Evolutionary conservation across 305 asterid species (phyloP).

Genomic region (Petunia hybrid): DNA sequence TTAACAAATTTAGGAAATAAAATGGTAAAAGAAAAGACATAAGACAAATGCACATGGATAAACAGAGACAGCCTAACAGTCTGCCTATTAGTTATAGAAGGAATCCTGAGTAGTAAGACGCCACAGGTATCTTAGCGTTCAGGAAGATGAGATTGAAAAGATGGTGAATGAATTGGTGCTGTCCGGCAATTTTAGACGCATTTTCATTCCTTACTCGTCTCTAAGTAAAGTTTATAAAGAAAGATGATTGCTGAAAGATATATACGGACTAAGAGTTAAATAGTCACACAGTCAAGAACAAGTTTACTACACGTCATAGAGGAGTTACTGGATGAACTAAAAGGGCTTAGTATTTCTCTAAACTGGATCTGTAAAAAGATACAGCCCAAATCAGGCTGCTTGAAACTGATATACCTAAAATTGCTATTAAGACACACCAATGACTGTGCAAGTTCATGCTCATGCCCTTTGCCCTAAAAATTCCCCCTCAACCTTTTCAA

Average conservation of each 20-base stretch:
- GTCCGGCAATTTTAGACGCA: too few relatives aligned
- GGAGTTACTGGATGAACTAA: conserved; percentile 14
- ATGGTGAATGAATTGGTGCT: too few relatives aligned
- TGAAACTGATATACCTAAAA: conserved; percentile 17
- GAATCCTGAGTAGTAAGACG: background rate
- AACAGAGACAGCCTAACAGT: background rate
- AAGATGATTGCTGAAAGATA: background rate
- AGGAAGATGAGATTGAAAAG: too few relatives aligned
- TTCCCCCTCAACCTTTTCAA: background rate
- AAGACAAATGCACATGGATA: conserved; percentile 25
- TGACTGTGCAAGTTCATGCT: background rate
- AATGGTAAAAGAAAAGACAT: background rate
- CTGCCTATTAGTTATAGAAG: background rate
- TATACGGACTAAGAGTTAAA: background rate
- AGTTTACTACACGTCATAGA: background rate
- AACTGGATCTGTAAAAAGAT: conserved; percentile 20
- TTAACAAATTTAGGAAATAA: background rate
- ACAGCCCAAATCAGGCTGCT: background rate
- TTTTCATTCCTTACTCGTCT: too few relatives aligned
- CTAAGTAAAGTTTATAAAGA: too few relatives aligned
- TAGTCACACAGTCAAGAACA: background rate
- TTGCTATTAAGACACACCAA: background rate
- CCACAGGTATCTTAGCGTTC: too few relatives aligned
- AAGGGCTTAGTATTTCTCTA: background rate
- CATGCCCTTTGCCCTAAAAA: background rate